phyloP scores from a whole-genome alignment of 2,329 filamentous ascomycete species.

The Neopestalotiopsis clavispora region DNA sequence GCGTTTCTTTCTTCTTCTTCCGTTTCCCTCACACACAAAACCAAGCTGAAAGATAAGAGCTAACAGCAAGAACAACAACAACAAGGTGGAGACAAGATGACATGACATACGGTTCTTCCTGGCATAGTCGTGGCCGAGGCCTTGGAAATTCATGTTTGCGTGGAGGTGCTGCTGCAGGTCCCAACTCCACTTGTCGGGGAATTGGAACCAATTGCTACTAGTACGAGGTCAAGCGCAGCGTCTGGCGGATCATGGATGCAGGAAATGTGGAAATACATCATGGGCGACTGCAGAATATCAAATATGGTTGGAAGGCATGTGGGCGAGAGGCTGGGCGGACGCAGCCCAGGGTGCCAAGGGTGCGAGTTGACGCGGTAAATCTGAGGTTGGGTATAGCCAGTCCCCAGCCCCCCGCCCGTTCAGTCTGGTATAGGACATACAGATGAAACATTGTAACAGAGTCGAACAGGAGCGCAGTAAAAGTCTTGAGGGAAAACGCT shows the following conservation, averaged over 20 bases:
- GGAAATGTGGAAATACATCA: conserved; percentile 16
- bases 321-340: conserved; percentile 12
- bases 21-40: background rate
- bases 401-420: conserved; percentile 11
- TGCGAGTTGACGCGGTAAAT: conserved; percentile 11
- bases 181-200: conserved; percentile 16
- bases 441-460: conserved; percentile 11
- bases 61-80: background rate
- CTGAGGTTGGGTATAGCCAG: conserved; percentile 13
- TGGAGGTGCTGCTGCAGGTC: conserved; percentile 15
- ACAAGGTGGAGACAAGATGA: background rate
- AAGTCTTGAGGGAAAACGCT: conserved; percentile 1
- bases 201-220: conserved; percentile 12
- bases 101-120: conserved; percentile 17
- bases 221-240: conserved; percentile 1
- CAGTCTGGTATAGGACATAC: background rate
- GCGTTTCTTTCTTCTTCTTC: background rate
- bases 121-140: conserved; percentile 11
- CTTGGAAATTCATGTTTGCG: conserved; percentile 11
- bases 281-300: conserved; percentile 15
- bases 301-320: conserved; percentile 11
- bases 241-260: conserved; percentile 12
- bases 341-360: background rate
- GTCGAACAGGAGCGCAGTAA: background rate
- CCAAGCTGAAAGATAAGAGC: background rate